phyloP scores from a whole-genome alignment of 257 asterid genomes.

The Nyctanthes arbortristis region DNA sequence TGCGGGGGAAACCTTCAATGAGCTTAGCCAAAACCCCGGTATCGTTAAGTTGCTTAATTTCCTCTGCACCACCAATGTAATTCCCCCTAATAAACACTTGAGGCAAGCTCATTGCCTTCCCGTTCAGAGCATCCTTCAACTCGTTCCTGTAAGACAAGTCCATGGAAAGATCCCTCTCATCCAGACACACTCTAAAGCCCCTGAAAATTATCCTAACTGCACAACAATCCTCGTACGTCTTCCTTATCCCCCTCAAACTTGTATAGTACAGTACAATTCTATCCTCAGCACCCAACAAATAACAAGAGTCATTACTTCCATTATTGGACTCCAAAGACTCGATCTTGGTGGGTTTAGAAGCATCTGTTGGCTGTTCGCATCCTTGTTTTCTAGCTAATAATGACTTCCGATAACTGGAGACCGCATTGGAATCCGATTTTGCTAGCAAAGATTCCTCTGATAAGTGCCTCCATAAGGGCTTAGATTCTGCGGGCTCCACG shows the following conservation, averaged over 20 bases:
- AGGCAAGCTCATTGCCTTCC: conserved; percentile 36
- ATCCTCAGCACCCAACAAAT: conserved; percentile 20
- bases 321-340: conserved; percentile 26
- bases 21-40: conserved; percentile 41
- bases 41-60: conserved; percentile 43
- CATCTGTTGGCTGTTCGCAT: conserved; percentile 30
- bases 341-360: conserved; percentile 2
- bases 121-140: conserved; percentile 34
- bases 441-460: conserved; percentile 57
- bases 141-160: conserved; percentile 41
- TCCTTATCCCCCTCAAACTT: conserved; percentile 48
- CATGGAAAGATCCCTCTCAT: conserved; percentile 54
- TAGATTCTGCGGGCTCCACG: conserved; percentile 44
- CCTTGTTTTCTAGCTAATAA: conserved; percentile 43
- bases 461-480: conserved; percentile 62
- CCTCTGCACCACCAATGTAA: conserved; percentile 45
- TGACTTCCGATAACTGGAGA: conserved; percentile 38
- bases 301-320: conserved; percentile 33
- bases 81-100: conserved; percentile 43
- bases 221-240: conserved; percentile 49
- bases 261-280: conserved; percentile 42
- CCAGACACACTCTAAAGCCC: conserved; percentile 35
- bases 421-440: conserved; percentile 45
- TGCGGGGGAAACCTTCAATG: conserved; percentile 37
- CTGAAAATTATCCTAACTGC: conserved; percentile 37